Conservation (phyloP, 768 basidiomycete genomes). For the Rhodotorula sphaerocarpa region DNA sequence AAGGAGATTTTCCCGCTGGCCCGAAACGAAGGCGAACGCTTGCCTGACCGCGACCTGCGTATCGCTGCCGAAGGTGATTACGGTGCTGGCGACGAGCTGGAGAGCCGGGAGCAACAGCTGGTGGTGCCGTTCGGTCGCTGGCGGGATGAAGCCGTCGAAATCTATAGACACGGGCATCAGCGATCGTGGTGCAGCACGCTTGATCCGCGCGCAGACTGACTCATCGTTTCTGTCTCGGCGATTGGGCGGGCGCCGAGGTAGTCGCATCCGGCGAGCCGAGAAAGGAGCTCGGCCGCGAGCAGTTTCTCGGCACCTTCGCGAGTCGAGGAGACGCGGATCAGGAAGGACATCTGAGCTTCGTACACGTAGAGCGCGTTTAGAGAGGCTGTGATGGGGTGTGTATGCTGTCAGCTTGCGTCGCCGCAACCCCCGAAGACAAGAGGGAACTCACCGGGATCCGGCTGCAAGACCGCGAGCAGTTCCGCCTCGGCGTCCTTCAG, state of each 20-base stretch:
- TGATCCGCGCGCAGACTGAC: conserved; percentile 50
- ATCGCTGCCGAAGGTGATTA: conserved; percentile 43
- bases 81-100: conserved; percentile 66
- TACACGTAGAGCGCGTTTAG: conserved; percentile 87
- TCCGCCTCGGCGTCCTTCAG: conserved; percentile 72
- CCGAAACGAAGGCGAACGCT: conserved; percentile 69
- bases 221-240: conserved; percentile 70
- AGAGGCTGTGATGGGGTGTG: conserved; percentile 66
- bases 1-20: conserved; percentile 73
- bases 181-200: too few species aligned
- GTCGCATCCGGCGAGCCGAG: conserved; percentile 70
- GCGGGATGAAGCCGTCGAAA: conserved; percentile 75
- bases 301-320: conserved; percentile 75
- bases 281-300: conserved; percentile 66
- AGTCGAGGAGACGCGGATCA: conserved; percentile 74
- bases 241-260: conserved; percentile 79
- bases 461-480: conserved; percentile 67
- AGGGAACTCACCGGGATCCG: conserved; percentile 68
- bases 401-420: too few species aligned
- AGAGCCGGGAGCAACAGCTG: conserved; percentile 79
- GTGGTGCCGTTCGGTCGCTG: conserved; percentile 79
- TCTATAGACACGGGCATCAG: conserved; percentile 48
- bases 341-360: conserved; percentile 85
- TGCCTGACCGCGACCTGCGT: conserved; percentile 61
- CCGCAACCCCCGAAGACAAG: too few species aligned